These are phyloP conservation scores for Lactarius akahatsu DNA, from an alignment of 768 basidiomycete species.

Conservation along the genomic window DNA sequence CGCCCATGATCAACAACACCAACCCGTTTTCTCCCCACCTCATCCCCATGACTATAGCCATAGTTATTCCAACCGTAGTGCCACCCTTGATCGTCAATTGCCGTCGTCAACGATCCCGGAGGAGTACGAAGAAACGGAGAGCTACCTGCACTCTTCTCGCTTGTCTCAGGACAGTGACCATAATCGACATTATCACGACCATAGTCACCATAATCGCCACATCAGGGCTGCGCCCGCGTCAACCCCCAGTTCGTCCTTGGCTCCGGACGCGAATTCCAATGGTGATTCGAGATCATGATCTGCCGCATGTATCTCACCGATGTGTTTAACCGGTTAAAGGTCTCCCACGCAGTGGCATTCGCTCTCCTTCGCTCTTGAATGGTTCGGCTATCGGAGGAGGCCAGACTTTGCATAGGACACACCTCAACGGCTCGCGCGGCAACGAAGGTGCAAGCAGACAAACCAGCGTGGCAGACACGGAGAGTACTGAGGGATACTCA, in stretches of 20 bases:
- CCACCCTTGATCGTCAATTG: slow-evolving; percentile 14
- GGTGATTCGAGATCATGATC: slow-evolving; percentile 30
- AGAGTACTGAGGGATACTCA: slow-evolving; percentile 20
- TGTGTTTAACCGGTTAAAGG: slow-evolving; percentile 26
- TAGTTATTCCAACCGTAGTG: slow-evolving; percentile 28
- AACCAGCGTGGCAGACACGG: slow-evolving; percentile 19
- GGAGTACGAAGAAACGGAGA: slow-evolving; percentile 24
- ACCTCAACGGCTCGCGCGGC: slow-evolving; percentile 8
- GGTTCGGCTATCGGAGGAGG: slow-evolving; percentile 6
- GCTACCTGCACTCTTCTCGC: slow-evolving; percentile 21
- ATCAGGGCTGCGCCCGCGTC: slow-evolving; percentile 10
- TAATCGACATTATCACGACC: slow-evolving; percentile 18
- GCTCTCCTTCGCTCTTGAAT: slow-evolving; percentile 15
- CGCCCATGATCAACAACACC: slow-evolving; percentile 31
- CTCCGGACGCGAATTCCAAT: slow-evolving; percentile 23
- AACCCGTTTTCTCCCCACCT: slow-evolving; percentile 28
- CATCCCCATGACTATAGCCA: slow-evolving; percentile 27
- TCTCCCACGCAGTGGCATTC: slow-evolving; percentile 19
- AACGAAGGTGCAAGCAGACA: background rate
- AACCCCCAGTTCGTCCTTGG: slow-evolving; percentile 9
- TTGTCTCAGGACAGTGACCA: slow-evolving; percentile 22
- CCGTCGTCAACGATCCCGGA: slow-evolving; percentile 27
- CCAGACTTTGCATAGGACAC: background rate
- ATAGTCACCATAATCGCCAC: slow-evolving; percentile 24
- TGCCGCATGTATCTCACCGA: slow-evolving; percentile 20